Evolutionary conservation across 75 land plant genomes (phyloP).

Genomic region (Pinus albicaulis): DNA sequence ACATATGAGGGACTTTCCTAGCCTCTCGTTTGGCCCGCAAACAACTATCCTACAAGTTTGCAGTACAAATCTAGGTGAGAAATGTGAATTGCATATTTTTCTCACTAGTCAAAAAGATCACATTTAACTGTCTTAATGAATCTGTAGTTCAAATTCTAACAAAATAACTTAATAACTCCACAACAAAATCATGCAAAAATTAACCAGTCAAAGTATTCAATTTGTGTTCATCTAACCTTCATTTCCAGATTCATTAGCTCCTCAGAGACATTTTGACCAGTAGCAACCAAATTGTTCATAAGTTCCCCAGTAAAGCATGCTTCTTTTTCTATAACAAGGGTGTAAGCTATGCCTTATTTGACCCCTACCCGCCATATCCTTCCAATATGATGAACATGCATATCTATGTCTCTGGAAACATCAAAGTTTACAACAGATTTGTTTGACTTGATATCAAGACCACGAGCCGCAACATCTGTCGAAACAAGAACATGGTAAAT

Average conservation of each 20-base stretch:
- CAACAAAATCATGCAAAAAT: neutral
- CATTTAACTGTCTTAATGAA: neutral
- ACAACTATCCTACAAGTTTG: slow-evolving; percentile 76
- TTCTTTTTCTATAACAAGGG: slow-evolving; percentile 88
- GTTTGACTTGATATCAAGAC: slow-evolving; percentile 96
- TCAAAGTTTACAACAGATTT: slow-evolving; percentile 96
- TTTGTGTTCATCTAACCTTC: slow-evolving; percentile 60
- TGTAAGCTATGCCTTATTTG: slow-evolving; percentile 93
- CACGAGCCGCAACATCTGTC: slow-evolving; percentile 99
- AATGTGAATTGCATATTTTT: neutral
- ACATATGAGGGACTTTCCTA: slow-evolving; percentile 62
- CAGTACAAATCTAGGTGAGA: neutral
- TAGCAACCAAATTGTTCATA: slow-evolving; percentile 87
- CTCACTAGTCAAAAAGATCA: neutral
- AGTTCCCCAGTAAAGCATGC: slow-evolving; percentile 97
- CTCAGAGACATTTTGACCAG: slow-evolving; percentile 84
- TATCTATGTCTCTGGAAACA: slow-evolving; percentile 96
- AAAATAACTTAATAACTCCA: neutral
- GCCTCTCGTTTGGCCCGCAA: slow-evolving; percentile 91
- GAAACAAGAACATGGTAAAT: slow-evolving; percentile 88
- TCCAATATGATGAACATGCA: slow-evolving; percentile 98
- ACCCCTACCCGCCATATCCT: slow-evolving; percentile 99
- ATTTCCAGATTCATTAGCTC: slow-evolving; percentile 97
- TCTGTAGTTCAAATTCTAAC: neutral
- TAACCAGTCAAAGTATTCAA: neutral